Evolutionary conservation across 306 rosid species (phyloP), one percentile per base, ranked within the genome.

Genomic region (Malus orientalis): DNA sequence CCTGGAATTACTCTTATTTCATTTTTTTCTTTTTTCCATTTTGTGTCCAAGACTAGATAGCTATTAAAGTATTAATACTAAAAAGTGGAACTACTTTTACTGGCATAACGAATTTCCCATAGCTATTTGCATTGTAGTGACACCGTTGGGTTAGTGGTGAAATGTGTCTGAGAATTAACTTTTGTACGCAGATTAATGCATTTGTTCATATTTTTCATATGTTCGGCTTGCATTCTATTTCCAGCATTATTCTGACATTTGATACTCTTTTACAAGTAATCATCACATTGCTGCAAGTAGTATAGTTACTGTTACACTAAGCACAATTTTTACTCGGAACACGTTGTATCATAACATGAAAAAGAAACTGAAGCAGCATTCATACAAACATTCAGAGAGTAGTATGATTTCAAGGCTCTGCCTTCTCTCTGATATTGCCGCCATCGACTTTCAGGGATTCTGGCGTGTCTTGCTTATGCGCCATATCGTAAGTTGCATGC

Each of bases 401-500:
- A 6, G 18, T 44, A 6, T 16, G 44, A 73, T 80, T 69, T 81
- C 32, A 85, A 67, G 90, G 89, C n/a, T 62, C 87, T 69, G 71
- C 85, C 59, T 72, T 81, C 51, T 78, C 74, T 49, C 30, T 29
- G 71, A 64, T 77, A 51, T 84, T 85, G 75, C 11, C 71, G 32
- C 75, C n/a, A 4, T 49, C 12, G 67, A 57, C 49, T 78, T 88
- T 63, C 73, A 67, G 76, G 11, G 70, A 23, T 70, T 78, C 80
- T 49, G 71, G 25, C 75, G 64, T 85, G 42, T 83, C 74, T 76
- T 77, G 80, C 74, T 81, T 89, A 76, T 85, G 91, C 71, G 97
- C 97, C 88, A 77, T 78, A 68, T 92, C 97, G 78, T 88, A 92
- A 58, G 96, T 88, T 67, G 96, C 91, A 82, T 92, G 97, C 7